Evolutionary conservation across 164 flowering plant species (phyloP), one percentile per base, ranked within the genome.

Genomic region (Stephania yunnanensis): DNA sequence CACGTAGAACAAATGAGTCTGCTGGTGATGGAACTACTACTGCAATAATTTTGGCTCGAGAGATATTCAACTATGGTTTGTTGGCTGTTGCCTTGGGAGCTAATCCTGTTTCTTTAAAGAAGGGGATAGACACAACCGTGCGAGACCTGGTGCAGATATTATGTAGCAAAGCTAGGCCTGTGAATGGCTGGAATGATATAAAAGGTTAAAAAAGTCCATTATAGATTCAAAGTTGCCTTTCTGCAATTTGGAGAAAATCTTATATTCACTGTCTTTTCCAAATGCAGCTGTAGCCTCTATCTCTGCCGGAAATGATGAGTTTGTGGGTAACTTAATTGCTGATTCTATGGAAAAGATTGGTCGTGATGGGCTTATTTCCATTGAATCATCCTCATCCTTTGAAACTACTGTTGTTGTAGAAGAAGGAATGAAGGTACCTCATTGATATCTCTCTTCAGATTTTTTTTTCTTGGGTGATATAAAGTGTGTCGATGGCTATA

Each of bases 11-110:
- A 72, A 95, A 95, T 85, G 89, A 87, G 74, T 83, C 82, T 65
- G 98, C 98, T 66, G 99, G 99, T 63, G 99, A 95, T 90, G 99
- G 99, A 52, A 95, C 97, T 4, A 92, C 97, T n/a, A 93, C 98
- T 75, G 99, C 98, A 67, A 87, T 93, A 44, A 84, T 95, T 72
- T 83, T 95, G 83, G 91, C 96, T 77, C 85, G 93, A 73, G 92
- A 85, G 73, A 88, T 95, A 83, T 84, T 93, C 67, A 92, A 82
- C 74, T 78, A 82, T 76, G 99, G 98, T 11, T 45, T 89, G 71
- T 74, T 90, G 81, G 90, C 94, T 66, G 87, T 93, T 70, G 77
- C 96, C 68, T 90, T 86, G 84, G 99, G 98, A 58, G 97, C 97
- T 77, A 92, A 93, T 73, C 97, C 99, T 29, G 81, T 85, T 81